Conservation (phyloP, 2,329 filamentous ascomycete species). For the Cladophialophora bantiana region DNA sequence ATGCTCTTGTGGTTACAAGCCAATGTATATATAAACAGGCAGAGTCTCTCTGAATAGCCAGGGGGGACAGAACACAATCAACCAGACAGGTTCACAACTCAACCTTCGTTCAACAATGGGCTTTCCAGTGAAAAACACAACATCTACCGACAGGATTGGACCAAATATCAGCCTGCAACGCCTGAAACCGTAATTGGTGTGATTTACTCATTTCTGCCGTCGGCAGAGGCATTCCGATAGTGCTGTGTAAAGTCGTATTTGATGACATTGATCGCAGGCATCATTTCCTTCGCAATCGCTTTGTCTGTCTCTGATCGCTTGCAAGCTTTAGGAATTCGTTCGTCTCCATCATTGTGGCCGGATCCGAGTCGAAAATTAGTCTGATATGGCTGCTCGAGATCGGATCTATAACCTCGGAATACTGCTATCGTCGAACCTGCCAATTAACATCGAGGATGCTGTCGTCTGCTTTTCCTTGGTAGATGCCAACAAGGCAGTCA, state of each 20-base stretch:
- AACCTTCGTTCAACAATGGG: no score
- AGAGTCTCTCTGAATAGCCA: no score
- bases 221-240: slow-evolving; percentile 5
- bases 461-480: slow-evolving; percentile 49
- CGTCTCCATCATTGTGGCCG: slow-evolving; percentile 46
- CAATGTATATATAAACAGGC: no score
- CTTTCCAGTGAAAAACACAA: no score
- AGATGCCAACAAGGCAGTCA: slow-evolving; percentile 62
- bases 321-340: slow-evolving; percentile 49
- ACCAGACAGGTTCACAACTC: no score
- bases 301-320: slow-evolving; percentile 45
- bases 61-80: no score
- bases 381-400: slow-evolving; percentile 53
- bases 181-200: no score
- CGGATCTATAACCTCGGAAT: slow-evolving; percentile 49
- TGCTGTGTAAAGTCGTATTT: slow-evolving; percentile 37
- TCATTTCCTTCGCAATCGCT: slow-evolving; percentile 36
- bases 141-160: no score
- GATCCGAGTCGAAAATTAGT: slow-evolving; percentile 47
- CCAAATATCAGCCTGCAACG: no score
- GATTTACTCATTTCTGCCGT: no score
- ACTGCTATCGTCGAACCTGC: slow-evolving; percentile 51
- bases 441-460: slow-evolving; percentile 54
- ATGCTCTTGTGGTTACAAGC: no score
- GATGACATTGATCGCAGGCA: slow-evolving; percentile 20